These are phyloP conservation scores for Diplodia corticola DNA, from an alignment of 2,329 filamentous ascomycete species.

Conservation along the genomic window DNA sequence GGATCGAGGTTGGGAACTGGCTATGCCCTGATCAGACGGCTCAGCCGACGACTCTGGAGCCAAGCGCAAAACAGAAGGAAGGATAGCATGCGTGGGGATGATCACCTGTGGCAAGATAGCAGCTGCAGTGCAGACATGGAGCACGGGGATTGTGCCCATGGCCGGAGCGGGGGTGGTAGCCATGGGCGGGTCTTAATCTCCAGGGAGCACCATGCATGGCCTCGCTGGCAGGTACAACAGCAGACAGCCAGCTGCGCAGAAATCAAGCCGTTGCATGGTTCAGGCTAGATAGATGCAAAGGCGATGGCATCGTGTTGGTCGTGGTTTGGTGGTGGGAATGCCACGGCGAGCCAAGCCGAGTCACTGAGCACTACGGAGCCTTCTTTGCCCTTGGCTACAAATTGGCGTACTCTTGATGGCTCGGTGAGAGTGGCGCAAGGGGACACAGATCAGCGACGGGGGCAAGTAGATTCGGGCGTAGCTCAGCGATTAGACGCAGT, in stretches of 20 bases:
- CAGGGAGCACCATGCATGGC: constrained; percentile 7
- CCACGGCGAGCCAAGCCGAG: not conserved
- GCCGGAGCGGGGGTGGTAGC: not conserved
- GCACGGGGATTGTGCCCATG: not conserved
- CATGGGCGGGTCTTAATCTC: constrained; percentile 5
- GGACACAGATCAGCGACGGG: not conserved
- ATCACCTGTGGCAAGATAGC: constrained; percentile 18
- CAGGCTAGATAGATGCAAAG: not conserved
- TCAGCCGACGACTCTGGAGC: not conserved
- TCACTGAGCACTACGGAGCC: not conserved
- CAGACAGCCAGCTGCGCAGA: not conserved
- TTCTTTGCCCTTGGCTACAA: constrained; percentile 1
- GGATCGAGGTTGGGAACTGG: not conserved
- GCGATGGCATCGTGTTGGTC: not conserved
- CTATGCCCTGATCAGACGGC: constrained; percentile 6
- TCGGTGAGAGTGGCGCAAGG: not conserved
- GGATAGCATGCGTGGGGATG: constrained; percentile 3
- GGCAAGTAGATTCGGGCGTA: not conserved
- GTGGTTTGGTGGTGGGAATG: not conserved
- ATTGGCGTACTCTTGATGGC: constrained; percentile 1
- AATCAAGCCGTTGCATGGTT: not conserved
- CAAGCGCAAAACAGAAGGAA: constrained; percentile 16
- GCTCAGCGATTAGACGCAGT: not conserved
- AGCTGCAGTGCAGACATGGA: not conserved
- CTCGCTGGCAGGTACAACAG: not conserved